A percentile compares a stretch with the other conserved stretches of the same genome.
These are phyloP conservation scores for Alnus rubra DNA, from an alignment of 306 rosid species.

Conservation along the genomic window DNA sequence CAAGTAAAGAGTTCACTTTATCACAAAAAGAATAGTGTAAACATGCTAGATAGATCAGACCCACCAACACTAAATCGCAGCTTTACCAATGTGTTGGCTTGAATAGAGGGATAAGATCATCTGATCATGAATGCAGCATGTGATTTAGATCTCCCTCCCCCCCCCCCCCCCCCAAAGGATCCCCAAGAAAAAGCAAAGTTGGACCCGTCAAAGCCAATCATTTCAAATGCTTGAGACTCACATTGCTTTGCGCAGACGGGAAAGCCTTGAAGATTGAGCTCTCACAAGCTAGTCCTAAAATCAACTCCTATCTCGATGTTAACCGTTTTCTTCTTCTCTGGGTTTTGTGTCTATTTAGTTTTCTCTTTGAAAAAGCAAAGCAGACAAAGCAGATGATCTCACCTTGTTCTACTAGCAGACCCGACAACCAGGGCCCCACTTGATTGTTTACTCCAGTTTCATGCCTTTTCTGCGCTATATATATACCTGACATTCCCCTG, in stretches of 20 bases:
- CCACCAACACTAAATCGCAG: neutral
- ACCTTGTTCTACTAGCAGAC: neutral
- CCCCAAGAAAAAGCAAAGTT: slow-evolving; percentile 37
- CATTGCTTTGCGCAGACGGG: slow-evolving; percentile 47
- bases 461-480: slow-evolving; percentile 11
- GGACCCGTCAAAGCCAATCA: slow-evolving; percentile 83
- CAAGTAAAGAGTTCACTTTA: neutral
- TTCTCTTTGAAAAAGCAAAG: slow-evolving; percentile 18
- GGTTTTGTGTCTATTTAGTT: neutral
- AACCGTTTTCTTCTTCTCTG: slow-evolving; percentile 15
- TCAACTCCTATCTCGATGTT: slow-evolving; percentile 13
- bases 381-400: slow-evolving; percentile 19
- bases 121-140: neutral
- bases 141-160: neutral
- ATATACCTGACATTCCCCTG: slow-evolving; percentile 15
- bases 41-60: neutral
- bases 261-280: slow-evolving; percentile 48
- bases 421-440: slow-evolving; percentile 24
- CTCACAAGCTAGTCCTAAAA: slow-evolving; percentile 24
- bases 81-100: neutral
- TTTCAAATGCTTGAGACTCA: slow-evolving; percentile 46
- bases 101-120: slow-evolving; percentile 8
- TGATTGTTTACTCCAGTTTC: slow-evolving; percentile 10
- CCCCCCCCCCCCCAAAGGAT: neutral
- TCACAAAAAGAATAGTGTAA: neutral